Conservation (phyloP, 2,329 filamentous ascomycete species). For the Sordariomycetes sp. region DNA sequence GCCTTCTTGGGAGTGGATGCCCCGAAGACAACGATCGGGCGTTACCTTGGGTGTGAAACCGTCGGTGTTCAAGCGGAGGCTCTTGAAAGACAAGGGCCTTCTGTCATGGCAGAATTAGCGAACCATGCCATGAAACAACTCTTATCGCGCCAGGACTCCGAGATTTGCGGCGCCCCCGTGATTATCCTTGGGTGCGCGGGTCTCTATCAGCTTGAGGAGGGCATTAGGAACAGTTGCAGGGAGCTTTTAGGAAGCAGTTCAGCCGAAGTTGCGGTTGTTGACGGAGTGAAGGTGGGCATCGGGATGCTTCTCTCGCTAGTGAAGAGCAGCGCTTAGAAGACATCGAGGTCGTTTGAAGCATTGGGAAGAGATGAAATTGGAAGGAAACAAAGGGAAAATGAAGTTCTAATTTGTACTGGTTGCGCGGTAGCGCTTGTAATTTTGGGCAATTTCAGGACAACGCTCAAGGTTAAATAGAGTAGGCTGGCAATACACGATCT, state of each 20-base stretch:
- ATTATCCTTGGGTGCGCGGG: neutral
- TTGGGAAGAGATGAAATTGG: no score
- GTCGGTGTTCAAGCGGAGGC: neutral
- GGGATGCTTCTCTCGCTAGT: neutral
- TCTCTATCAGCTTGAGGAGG: neutral
- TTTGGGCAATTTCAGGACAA: no score
- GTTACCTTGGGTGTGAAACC: neutral
- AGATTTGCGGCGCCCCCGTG: neutral
- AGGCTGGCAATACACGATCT: no score
- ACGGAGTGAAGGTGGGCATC: neutral
- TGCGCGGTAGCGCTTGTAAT: no score
- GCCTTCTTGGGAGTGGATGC: neutral
- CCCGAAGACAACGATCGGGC: neutral
- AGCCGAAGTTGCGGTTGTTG: neutral
- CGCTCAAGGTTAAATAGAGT: no score
- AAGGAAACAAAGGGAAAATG: no score
- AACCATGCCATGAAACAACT: neutral
- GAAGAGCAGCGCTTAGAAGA: neutral
- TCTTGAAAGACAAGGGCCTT: neutral
- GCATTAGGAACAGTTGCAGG: neutral
- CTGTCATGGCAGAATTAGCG: neutral
- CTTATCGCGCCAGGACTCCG: neutral
- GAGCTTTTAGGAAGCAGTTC: neutral
- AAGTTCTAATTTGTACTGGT: no score
- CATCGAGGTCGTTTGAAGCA: no score